phyloP scores from a whole-genome alignment of 1,284 basidiomycete species.

The Neonothopanus nambi region DNA sequence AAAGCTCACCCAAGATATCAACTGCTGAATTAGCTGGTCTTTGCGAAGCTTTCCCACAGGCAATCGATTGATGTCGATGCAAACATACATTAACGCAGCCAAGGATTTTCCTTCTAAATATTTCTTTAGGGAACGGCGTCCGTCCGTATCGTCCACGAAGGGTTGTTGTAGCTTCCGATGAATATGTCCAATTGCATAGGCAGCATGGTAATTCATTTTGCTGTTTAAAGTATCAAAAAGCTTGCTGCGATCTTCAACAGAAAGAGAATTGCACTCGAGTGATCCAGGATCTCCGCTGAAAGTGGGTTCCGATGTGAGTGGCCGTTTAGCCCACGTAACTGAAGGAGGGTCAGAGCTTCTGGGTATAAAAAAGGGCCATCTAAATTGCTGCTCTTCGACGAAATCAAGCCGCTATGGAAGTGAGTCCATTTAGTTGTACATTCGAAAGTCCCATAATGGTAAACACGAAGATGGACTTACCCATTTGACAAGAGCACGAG shows the following conservation, averaged over 20 bases:
- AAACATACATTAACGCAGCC: constrained; percentile 1
- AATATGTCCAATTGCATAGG: constrained; percentile 2
- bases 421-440: too few species aligned
- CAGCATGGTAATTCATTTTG: constrained; percentile 11
- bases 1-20: constrained; percentile 8
- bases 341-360: not conserved
- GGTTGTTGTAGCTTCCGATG: constrained; percentile 7
- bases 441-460: not conserved
- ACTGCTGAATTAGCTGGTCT: not conserved
- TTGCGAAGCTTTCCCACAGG: not conserved
- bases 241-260: not conserved
- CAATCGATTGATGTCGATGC: constrained; percentile 7
- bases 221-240: not conserved
- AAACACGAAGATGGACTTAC: not conserved
- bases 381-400: not conserved
- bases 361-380: constrained; percentile 9
- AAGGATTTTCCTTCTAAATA: not conserved
- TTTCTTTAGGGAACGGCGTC: not conserved
- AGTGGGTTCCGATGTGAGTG: not conserved
- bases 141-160: not conserved
- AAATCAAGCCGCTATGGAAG: not conserved
- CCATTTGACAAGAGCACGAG: not conserved
- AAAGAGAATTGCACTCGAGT: not conserved
- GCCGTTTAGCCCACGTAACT: not conserved
- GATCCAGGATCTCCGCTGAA: not conserved